phyloP scores from a whole-genome alignment of 2,329 filamentous ascomycete genomes.

The Orbilia ellipsospora region DNA sequence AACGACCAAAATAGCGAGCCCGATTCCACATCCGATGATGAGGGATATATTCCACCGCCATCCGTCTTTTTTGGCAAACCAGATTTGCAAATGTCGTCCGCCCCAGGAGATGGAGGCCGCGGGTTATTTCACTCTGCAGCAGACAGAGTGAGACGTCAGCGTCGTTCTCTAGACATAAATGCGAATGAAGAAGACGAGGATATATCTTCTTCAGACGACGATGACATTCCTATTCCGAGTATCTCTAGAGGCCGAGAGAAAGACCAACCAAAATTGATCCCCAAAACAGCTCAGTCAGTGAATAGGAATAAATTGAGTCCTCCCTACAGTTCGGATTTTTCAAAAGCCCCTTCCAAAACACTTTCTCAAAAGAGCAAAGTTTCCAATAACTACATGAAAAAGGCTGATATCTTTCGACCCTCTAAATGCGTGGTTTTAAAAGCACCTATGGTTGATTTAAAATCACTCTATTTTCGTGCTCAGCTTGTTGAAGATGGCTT shows the following conservation, averaged over 20 bases:
- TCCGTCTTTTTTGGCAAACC: constrained; percentile 36
- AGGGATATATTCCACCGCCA: constrained; percentile 8
- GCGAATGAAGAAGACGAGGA: constrained; percentile 30
- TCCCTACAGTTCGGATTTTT: constrained; percentile 9
- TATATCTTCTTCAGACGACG: constrained; percentile 44
- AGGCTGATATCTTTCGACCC: background rate
- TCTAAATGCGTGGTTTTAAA: constrained; percentile 2
- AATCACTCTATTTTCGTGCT: constrained; percentile 23
- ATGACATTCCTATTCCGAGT: constrained; percentile 20
- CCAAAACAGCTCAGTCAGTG: background rate
- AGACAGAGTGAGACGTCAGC: constrained; percentile 31
- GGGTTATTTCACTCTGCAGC: constrained; percentile 39
- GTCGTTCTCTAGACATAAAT: background rate
- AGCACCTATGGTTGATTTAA: constrained; percentile 12
- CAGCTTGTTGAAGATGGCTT: constrained; percentile 30
- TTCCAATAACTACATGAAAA: background rate
- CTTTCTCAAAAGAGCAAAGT: background rate
- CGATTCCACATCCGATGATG: constrained; percentile 5
- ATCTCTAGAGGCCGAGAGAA: background rate
- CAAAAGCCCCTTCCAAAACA: constrained; percentile 16
- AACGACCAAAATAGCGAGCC: background rate
- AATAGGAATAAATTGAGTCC: background rate
- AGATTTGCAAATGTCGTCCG: constrained; percentile 30
- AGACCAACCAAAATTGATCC: background rate
- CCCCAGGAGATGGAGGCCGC: constrained; percentile 38